These are phyloP conservation scores for Phytopythium boreale DNA, from an alignment of 352 stramenopile species.

Conservation along the genomic window DNA sequence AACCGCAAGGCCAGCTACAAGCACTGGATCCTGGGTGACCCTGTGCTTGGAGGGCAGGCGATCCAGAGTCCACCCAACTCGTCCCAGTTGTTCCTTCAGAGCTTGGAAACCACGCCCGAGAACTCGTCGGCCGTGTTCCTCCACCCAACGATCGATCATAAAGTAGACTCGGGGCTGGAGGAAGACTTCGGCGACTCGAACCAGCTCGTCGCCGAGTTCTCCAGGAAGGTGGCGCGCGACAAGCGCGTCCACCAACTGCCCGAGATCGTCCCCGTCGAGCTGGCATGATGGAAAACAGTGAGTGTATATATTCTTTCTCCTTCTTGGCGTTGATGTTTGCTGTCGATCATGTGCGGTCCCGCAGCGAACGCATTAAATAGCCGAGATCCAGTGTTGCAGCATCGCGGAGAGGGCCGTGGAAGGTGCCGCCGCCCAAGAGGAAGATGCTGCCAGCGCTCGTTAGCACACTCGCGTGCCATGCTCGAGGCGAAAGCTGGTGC, in stretches of 20 bases:
- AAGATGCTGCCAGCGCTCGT: slow-evolving; percentile 32
- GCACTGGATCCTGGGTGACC: slow-evolving; percentile 66
- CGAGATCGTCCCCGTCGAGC: slow-evolving; percentile 6
- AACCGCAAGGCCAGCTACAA: slow-evolving; percentile 77
- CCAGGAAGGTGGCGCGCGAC: slow-evolving; percentile 24
- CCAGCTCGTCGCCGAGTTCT: slow-evolving; percentile 50
- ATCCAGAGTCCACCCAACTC: slow-evolving; percentile 17
- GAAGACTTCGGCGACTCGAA: slow-evolving; percentile 53
- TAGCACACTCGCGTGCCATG: slow-evolving; percentile 68
- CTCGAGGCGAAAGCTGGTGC: slow-evolving; percentile 31
- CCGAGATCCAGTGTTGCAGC: slow-evolving; percentile 47
- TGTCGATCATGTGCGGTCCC: not conserved
- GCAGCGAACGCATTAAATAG: slow-evolving; percentile 18
- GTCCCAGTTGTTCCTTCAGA: slow-evolving; percentile 52
- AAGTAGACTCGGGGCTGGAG: slow-evolving; percentile 41
- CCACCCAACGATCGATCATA: slow-evolving; percentile 56
- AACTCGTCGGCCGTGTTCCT: slow-evolving; percentile 64
- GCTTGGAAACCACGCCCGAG: slow-evolving; percentile 42
- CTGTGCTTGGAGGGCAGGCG: slow-evolving; percentile 33
- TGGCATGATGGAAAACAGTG: slow-evolving; percentile 1
- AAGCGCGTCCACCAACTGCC: slow-evolving; percentile 20
- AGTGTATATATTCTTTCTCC: not conserved
- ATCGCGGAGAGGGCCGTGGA: slow-evolving; percentile 50
- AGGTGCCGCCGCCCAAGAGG: slow-evolving; percentile 57
- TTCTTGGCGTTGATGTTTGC: not conserved